Percentiles rank a stretch among this genome's conserved stretches.
Evolutionary conservation across 1,284 basidiomycete species (phyloP).

Genomic region (Pholiota adiposa): DNA sequence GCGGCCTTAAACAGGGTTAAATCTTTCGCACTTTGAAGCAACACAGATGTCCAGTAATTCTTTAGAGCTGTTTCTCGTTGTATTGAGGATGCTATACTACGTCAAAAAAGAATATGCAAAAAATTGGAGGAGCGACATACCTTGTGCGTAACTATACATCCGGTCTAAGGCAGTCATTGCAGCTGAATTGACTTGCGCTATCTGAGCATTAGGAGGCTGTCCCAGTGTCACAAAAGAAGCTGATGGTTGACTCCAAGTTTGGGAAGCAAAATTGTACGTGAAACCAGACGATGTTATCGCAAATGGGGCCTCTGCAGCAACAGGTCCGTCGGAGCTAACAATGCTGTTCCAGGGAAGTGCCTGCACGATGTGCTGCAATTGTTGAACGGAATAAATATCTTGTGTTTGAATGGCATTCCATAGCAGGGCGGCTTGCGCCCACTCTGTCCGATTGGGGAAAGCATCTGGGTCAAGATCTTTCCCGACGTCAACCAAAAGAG

Average conservation of each 20-base stretch:
- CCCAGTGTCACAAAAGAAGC: conserved; percentile 51
- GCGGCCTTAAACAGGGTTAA: conserved; percentile 49
- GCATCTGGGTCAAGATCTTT: conserved; percentile 41
- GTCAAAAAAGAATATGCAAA: conserved; percentile 13
- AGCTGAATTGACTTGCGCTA: conserved; percentile 43
- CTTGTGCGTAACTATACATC: conserved; percentile 62
- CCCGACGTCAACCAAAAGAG: conserved; percentile 59
- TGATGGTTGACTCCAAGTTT: conserved; percentile 47
- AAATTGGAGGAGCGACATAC: conserved; percentile 40
- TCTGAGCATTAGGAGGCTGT: conserved; percentile 50
- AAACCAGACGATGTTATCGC: conserved; percentile 51
- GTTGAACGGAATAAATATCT: conserved; percentile 40
- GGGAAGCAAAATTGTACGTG: conserved; percentile 61
- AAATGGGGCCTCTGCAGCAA: conserved; percentile 37
- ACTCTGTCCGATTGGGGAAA: conserved; percentile 54
- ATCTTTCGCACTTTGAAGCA: conserved; percentile 49
- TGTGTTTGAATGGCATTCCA: conserved; percentile 61
- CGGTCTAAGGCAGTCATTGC: conserved; percentile 51
- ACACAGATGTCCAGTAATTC: conserved; percentile 58
- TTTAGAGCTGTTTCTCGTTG: conserved; percentile 52
- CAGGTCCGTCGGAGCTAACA: conserved; percentile 44
- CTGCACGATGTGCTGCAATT: conserved; percentile 50
- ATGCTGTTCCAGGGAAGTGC: conserved; percentile 52
- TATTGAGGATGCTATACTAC: conserved; percentile 54
- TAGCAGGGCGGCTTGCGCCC: conserved; percentile 61